Evolutionary conservation across 768 basidiomycete species (phyloP).

Genomic region (Lactarius akahatsu): DNA sequence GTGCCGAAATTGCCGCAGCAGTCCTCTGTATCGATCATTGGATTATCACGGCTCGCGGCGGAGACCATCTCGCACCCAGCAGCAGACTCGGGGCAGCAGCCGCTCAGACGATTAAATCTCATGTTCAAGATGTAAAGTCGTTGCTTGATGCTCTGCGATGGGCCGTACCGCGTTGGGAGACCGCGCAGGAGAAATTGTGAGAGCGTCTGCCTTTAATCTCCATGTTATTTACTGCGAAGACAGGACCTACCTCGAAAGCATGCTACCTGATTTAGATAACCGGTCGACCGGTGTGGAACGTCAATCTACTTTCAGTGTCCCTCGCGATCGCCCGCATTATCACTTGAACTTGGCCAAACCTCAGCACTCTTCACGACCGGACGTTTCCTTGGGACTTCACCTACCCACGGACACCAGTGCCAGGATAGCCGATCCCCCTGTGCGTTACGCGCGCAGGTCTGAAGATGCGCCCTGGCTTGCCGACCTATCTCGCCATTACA

Average conservation of each 20-base stretch:
- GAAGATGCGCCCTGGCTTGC: constrained; percentile 8
- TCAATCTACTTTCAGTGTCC: neutral
- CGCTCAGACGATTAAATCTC: constrained; percentile 13
- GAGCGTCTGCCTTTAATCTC: neutral
- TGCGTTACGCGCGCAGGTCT: constrained; percentile 2
- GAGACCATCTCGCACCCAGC: constrained; percentile 1
- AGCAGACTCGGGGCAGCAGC: constrained; percentile 3
- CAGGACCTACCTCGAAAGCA: constrained; percentile 23
- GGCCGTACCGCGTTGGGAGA: constrained; percentile 29
- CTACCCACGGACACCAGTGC: neutral
- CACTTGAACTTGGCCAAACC: neutral
- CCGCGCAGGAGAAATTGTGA: constrained; percentile 23
- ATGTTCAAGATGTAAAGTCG: constrained; percentile 22
- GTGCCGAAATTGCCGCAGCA: constrained; percentile 23
- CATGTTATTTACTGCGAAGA: neutral
- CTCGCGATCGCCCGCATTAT: neutral
- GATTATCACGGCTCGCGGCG: constrained; percentile 25
- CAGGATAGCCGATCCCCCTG: neutral
- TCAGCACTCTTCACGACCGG: constrained; percentile 13
- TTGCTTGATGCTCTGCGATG: constrained; percentile 25
- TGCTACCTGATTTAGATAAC: constrained; percentile 19
- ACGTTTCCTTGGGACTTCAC: constrained; percentile 1
- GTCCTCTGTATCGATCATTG: constrained; percentile 28
- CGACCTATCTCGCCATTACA: constrained; percentile 10
- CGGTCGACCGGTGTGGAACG: neutral